phyloP scores from a whole-genome alignment of 768 basidiomycete genomes.

The Naganishia vishniacii region DNA sequence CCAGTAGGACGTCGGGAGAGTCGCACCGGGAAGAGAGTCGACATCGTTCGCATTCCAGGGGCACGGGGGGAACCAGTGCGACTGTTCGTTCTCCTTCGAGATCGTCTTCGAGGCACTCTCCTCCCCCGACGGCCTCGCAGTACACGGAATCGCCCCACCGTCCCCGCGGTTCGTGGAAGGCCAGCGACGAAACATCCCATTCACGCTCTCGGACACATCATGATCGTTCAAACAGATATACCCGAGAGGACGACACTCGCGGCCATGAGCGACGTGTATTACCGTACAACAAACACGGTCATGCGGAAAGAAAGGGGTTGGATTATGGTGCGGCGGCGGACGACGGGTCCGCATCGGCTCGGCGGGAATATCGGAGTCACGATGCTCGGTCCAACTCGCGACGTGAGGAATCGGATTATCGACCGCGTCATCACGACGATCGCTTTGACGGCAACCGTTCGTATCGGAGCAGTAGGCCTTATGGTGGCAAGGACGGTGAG shows the following conservation, averaged over 20 bases:
- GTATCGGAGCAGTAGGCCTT: neutral
- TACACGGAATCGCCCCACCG: no score
- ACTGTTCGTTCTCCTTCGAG: neutral
- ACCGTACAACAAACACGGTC: neutral
- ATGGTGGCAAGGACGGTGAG: neutral
- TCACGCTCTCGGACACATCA: neutral
- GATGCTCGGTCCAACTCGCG: neutral
- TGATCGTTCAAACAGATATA: neutral
- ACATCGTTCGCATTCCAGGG: neutral
- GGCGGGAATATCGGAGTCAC: neutral
- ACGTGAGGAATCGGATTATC: neutral
- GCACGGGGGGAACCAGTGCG: neutral
- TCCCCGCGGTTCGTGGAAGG: neutral
- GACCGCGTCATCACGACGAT: neutral
- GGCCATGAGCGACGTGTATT: neutral
- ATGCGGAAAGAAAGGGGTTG: neutral
- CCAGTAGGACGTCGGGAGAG: neutral
- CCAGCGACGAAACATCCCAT: neutral
- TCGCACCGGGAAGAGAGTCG: neutral
- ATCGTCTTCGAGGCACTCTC: neutral
- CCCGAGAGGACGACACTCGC: neutral
- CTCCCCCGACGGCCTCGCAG: neutral
- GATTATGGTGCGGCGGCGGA: neutral
- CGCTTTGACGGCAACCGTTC: neutral
- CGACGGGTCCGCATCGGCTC: neutral